phyloP scores from a whole-genome alignment of 139 green algal species.

The Tetraselmis striata region DNA sequence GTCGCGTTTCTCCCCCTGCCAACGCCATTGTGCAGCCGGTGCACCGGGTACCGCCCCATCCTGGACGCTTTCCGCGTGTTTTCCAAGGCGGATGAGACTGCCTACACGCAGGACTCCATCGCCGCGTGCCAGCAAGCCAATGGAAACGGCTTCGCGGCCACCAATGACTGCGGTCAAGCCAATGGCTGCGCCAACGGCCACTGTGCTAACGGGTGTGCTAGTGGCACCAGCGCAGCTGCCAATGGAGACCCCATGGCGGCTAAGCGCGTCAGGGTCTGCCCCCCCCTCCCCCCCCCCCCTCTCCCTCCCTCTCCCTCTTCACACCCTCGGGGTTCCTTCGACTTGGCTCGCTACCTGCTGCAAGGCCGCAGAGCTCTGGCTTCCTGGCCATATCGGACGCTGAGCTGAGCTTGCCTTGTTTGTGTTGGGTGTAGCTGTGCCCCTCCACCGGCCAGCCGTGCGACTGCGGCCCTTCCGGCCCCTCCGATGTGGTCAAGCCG shows the following conservation, averaged over 20 bases:
- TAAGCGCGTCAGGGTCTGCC: too few relatives aligned
- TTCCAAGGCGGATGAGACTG: conserved; percentile 74
- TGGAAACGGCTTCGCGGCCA: conserved; percentile 31
- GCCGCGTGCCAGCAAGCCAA: conserved; percentile 32
- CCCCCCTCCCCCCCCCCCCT: too few relatives aligned
- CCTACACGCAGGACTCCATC: conserved; percentile 72
- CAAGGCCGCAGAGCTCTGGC: too few relatives aligned
- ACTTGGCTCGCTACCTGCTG: too few relatives aligned
- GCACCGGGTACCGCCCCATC: conserved; percentile 94
- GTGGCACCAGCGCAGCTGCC: neutral
- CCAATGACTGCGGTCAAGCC: conserved; percentile 32
- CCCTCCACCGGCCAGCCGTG: conserved; percentile 72
- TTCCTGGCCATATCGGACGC: too few relatives aligned
- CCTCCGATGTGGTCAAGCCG: neutral
- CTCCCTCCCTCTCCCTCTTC: too few relatives aligned
- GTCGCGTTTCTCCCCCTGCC: too few relatives aligned
- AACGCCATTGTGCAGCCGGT: too few relatives aligned
- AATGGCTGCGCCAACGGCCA: conserved; percentile 13
- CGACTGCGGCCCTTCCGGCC: conserved; percentile 45
- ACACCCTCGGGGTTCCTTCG: too few relatives aligned
- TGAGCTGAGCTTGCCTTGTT: too few relatives aligned
- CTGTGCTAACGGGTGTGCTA: too few relatives aligned
- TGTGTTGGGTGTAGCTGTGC: conserved; percentile 64
- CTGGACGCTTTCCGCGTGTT: conserved; percentile 93
- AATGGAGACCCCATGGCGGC: neutral